These are phyloP conservation scores for Helminthosporium solani DNA, from an alignment of 2,329 filamentous ascomycete species.

Conservation along the genomic window DNA sequence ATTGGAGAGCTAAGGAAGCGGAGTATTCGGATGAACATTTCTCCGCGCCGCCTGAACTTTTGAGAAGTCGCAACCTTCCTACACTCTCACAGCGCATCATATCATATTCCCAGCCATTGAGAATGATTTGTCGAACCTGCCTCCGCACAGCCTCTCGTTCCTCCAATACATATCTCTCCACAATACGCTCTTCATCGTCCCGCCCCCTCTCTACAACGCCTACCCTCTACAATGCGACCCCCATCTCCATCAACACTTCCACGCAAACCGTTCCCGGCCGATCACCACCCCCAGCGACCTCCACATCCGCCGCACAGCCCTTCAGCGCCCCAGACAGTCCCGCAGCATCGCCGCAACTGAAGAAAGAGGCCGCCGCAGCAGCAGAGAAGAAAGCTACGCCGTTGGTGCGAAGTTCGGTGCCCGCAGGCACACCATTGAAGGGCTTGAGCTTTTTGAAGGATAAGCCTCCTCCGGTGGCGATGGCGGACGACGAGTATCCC, in stretches of 20 bases:
- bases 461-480: constrained; percentile 69
- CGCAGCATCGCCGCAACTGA: constrained; percentile 19
- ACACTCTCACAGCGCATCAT: not conserved
- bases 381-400: constrained; percentile 33
- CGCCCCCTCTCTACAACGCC: constrained; percentile 32
- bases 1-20: not conserved
- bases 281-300: constrained; percentile 44
- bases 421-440: constrained; percentile 67
- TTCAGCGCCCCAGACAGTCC: constrained; percentile 46
- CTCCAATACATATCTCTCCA: constrained; percentile 6
- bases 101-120: constrained; percentile 6
- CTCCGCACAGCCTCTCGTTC: constrained; percentile 35
- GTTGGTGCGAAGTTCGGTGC: constrained; percentile 51
- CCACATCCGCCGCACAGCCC: constrained; percentile 49
- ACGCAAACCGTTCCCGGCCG: constrained; percentile 29
- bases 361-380: constrained; percentile 25
- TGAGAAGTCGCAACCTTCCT: not conserved
- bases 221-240: constrained; percentile 23
- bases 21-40: constrained; percentile 5
- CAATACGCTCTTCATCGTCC: constrained; percentile 12
- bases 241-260: constrained; percentile 28
- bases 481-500: constrained; percentile 75
- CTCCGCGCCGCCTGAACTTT: constrained; percentile 8
- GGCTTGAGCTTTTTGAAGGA: constrained; percentile 79
- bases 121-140: constrained; percentile 46